A percentile compares a stretch with the other conserved stretches of the same genome.
phyloP scores from a whole-genome alignment of 768 basidiomycete genomes.

The Amanita exitialis region DNA sequence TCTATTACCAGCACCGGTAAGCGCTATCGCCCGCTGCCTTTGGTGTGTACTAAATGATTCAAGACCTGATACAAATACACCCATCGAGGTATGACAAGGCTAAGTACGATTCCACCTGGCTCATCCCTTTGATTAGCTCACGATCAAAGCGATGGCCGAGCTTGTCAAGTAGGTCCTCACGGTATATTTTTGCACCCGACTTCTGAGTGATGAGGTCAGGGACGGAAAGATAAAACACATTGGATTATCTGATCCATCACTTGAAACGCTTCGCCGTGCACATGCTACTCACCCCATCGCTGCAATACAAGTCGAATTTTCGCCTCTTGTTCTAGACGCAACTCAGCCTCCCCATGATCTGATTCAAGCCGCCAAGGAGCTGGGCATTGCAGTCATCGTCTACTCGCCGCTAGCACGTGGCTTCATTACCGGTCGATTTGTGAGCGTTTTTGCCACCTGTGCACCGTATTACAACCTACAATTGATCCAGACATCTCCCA shows the following conservation, averaged over 20 bases:
- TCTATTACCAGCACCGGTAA: constrained; percentile 29
- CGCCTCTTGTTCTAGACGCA: constrained; percentile 32
- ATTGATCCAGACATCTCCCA: constrained; percentile 21
- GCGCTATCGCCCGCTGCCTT: neutral
- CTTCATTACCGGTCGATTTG: constrained; percentile 34
- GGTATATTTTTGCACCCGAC: constrained; percentile 10
- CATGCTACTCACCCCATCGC: constrained; percentile 33
- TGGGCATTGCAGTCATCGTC: constrained; percentile 34
- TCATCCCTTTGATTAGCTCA: constrained; percentile 10
- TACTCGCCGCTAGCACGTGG: constrained; percentile 43
- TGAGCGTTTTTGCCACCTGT: constrained; percentile 10
- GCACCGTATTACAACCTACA: neutral
- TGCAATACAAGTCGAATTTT: constrained; percentile 34
- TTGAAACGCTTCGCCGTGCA: constrained; percentile 34
- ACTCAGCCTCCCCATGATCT: constrained; percentile 28
- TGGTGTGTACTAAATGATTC: neutral
- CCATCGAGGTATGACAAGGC: constrained; percentile 16
- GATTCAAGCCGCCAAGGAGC: constrained; percentile 28
- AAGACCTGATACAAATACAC: constrained; percentile 16
- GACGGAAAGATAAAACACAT: constrained; percentile 36
- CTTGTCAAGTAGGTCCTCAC: constrained; percentile 23
- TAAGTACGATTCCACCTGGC: neutral
- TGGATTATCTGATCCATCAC: constrained; percentile 42
- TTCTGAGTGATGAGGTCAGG: constrained; percentile 12
- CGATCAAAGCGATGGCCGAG: constrained; percentile 24